Evolutionary conservation across 1,139 yeast genomes (phyloP), one percentile per base, ranked within the genome.

Genomic region (Hanseniaspora gamundiae): DNA sequence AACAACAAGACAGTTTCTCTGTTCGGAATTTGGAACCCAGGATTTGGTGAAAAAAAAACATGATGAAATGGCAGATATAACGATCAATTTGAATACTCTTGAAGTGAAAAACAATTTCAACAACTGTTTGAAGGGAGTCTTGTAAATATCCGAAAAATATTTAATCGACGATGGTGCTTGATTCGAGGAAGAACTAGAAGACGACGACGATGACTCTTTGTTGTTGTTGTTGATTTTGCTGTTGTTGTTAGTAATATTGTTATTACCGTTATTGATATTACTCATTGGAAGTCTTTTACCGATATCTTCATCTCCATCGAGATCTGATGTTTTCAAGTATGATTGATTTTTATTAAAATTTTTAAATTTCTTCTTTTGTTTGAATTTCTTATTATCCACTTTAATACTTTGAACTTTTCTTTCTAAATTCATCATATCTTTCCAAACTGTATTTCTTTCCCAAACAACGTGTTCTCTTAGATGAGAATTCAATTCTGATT

Each of bases 401-500:
- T 67, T 64, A 2, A 76, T 76, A 35, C 73, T 74, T 51, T 77
- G 80, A 1, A 79, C 66, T 49, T 73, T 78, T 57, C 94, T 75
- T 61, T 88, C 95, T 56, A 87, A 65, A 11, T 91, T 91, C 59
- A 87, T 80, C 85, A 88, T 80, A 59, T 88, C 96, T 57, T 91
- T 80, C 97, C 97, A 88, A 21, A 88, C 96, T 0, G 96, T 88
- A 61, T 86, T 86, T 60, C 97, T 74, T 63, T 87, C 96, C 94
- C 95, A 88, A 16, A 87, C 95, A 42, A 88, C 84, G 61, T 87
- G 94, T 55, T 88, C 97, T 48, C 96, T 72, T 49, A 88, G 66
- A 54, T 85, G 85, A 14, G 85, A 70, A 49, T 80, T 74, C 48
- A 88, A 70, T 54, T 84, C 93, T 30, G 74, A 70, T 47, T 72